Base-by-base conservation (phyloP, 805 yeast genomes). In the Limtongia smithiae region DNA sequence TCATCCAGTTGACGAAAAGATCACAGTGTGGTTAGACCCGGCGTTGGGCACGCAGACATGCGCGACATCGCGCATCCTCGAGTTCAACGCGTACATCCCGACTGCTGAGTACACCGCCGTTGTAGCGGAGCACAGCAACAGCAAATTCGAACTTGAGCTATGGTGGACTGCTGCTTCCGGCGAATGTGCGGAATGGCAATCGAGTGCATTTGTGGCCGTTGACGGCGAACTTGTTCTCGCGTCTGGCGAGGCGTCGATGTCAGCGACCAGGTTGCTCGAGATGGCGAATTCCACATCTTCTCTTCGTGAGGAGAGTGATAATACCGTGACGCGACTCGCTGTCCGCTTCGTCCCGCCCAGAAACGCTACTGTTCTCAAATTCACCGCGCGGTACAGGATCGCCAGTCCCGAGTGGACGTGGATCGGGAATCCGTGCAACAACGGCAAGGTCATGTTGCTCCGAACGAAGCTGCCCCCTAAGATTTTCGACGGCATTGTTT, bases 271-370 rank as follows among this genome's bases (percentile, higher is more conserved):
- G n/a, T 7, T 37, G n/a, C 48, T 21, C 6, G 22, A n/a, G 18
- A n/a, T n/a, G 12, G 34, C 33, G 18, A 20, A 32, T 12, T 9
- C 24, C 15, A 30, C 27, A 14, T n/a, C 9, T 18, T 14, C 18
- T 18, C 22, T 17, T 15, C 24, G 24, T 5, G n/a, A n/a, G n/a
- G n/a, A n/a, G n/a, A n/a, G n/a, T n/a, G n/a, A n/a, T n/a, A 28
- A 25, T 12, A 11, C 22, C 11, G 41, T 35, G 11, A 37, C 18
- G 12, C 37, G 39, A 35, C 51, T 24, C 28, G 15, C 34, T 8
- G 35, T 46, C 18, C 31, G 37, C 37, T 41, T 54, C 20, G 51
- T 51, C 17, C 58, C 58, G 20, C 57, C 58, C 5, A 15, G 25
- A 7, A 44, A 15, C 21, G 45, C 52, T 12, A 30, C 20, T 4